Base-by-base conservation (phyloP, 129 eudicot species). In the Lactuca saligna region DNA sequence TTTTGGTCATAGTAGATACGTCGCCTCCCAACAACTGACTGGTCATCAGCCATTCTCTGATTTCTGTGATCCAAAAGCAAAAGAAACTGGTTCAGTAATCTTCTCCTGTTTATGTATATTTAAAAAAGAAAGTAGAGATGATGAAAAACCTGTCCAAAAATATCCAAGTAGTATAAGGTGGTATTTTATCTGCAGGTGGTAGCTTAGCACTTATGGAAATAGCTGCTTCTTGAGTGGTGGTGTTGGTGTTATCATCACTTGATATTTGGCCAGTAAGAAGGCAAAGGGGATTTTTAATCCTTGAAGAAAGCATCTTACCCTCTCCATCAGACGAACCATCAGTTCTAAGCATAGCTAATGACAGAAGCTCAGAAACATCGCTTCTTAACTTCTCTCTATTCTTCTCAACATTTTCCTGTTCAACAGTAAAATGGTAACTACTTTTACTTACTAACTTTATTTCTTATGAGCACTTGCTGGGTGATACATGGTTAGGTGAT, bases 31-130 rank as follows among this genome's bases (percentile, higher is more conserved):
- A 84, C 88, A 32, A 93, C 91, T n/a, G 98, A 93, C 65, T 93
- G 95, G 70, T 89, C 95, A 74, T 93, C 92, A 61, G 88, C 88
- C 98, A 93, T 93, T 79, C 95, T 89, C 86, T 87, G 98, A 70
- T 93, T 93, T 82, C 98, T 93, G 92, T 72, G 75, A 48, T 63
- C 50, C 63, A 70, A 70, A 38, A 64, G n/a, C n/a, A 60, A 86
- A 50, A 53, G 48, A 38, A 61, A 33, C 63, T 49, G 64, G 29
- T 25, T 25, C 29, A 25, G 29, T 25, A 25, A 25, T 25, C 29
- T 25, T 25, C 29, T 25, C 29, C 29, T 25, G 29, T 25, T 25
- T 25, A 25, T 25, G 29, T 25, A 25, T 25, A 25, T 25, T 25
- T 25, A 25, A 8, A 48, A 37, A 38, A 50, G 49, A 31, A 76